Percentiles rank a stretch among this genome's conserved stretches.
These are phyloP conservation scores for Torulaspora microellipsoides DNA, from an alignment of 805 yeast species.

Conservation along the genomic window DNA sequence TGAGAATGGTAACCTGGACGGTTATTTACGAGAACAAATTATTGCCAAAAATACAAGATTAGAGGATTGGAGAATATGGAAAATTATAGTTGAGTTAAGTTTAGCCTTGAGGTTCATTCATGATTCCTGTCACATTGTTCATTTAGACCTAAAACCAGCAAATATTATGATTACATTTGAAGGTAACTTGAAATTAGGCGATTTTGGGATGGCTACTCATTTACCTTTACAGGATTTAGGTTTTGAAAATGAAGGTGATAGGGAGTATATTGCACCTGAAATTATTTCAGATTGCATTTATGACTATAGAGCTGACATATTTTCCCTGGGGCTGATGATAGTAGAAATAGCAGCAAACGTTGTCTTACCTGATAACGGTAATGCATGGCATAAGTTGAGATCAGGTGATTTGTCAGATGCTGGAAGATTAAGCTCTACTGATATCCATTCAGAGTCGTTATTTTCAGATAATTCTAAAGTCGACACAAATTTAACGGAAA, in stretches of 20 bases:
- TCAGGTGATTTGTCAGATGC: slow-evolving; percentile 96
- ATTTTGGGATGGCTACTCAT: slow-evolving; percentile 89
- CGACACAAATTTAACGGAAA: slow-evolving; percentile 27
- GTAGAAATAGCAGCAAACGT: slow-evolving; percentile 96
- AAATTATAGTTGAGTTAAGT: slow-evolving; percentile 78
- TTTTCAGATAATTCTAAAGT: slow-evolving; percentile 29
- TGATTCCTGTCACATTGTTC: slow-evolving; percentile 64
- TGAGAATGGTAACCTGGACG: slow-evolving; percentile 87
- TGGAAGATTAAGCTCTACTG: slow-evolving; percentile 75
- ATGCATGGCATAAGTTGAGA: slow-evolving; percentile 92
- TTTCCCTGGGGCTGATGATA: slow-evolving; percentile 88
- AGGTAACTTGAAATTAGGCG: slow-evolving; percentile 90
- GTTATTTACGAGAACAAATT: slow-evolving; percentile 74
- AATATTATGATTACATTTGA: slow-evolving; percentile 92
- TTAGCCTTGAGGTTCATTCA: slow-evolving; percentile 81
- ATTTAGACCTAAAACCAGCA: slow-evolving; percentile 92
- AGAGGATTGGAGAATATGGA: slow-evolving; percentile 98
- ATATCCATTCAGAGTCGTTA: slow-evolving; percentile 40
- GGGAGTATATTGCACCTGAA: slow-evolving; percentile 97
- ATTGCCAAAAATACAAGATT: slow-evolving; percentile 51
- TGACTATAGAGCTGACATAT: slow-evolving; percentile 89
- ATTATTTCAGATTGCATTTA: slow-evolving; percentile 76
- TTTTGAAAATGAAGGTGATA: slow-evolving; percentile 93
- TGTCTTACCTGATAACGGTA: slow-evolving; percentile 90
- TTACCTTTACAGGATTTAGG: slow-evolving; percentile 58